Conservation (phyloP, 176 grass and related monocot species). For the Oryza meridionalis region DNA sequence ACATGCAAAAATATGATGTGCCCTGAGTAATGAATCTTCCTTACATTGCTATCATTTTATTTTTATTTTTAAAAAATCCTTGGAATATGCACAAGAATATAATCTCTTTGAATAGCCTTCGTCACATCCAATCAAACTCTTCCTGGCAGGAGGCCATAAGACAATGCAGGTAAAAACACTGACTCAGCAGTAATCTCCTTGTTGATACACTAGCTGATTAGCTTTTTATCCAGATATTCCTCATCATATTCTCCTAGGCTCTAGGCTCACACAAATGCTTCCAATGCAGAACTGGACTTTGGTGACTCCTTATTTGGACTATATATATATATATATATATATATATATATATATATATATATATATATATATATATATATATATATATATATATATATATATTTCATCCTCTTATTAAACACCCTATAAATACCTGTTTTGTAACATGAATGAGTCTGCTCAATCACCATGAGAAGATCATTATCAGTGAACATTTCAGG, state of each 20-base stretch:
- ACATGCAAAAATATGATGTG: too few relatives aligned
- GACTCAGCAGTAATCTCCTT: not conserved
- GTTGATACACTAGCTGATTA: not conserved
- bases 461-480: not conserved
- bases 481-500: not conserved
- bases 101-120: not conserved
- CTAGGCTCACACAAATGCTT: not conserved
- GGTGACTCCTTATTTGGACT: not conserved
- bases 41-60: too few relatives aligned
- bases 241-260: conserved; percentile 20
- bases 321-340: too few relatives aligned
- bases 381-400: too few relatives aligned
- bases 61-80: not conserved
- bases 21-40: too few relatives aligned
- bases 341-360: too few relatives aligned
- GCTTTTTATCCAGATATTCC: not conserved
- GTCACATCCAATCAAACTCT: conserved; percentile 10
- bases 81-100: conserved; percentile 34
- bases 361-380: too few relatives aligned
- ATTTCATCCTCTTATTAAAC: not conserved
- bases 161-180: not conserved
- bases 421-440: not conserved
- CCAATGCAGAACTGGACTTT: not conserved
- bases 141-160: not conserved
- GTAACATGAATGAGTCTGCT: not conserved